Evolutionary conservation across 768 basidiomycete species (phyloP), one percentile per base, ranked within the genome.

Genomic region (Agrocybe pediades): DNA sequence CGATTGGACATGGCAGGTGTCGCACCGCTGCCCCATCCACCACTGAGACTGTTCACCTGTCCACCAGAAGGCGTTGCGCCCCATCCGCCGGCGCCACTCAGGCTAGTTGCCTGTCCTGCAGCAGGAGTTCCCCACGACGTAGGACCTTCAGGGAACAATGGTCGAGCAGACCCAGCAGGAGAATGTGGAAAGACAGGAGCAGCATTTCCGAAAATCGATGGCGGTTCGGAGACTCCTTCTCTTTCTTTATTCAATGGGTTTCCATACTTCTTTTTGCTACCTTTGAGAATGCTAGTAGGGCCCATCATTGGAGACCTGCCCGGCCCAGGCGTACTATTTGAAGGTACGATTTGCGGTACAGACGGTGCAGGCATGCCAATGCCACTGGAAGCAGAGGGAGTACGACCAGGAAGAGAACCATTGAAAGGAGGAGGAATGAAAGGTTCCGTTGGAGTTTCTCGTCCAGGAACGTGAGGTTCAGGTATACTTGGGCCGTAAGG

Each of bases 201-300:
- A 15, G 54, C 25, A 27, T 17, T 29, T 15, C 42, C 43, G 27
- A 47, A 46, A 6, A 46, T 23, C n/a, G 43, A 44, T 16, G n/a
- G 23, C 8, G 44, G 44, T 23, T 25, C 23, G 6, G 21, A 26
- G 4, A n/a, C 52, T 15, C 41, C 51, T 16, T 44, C n/a, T n/a
- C n/a, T 47, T 7, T 57, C 58, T 25, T 40, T 46, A 25, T 57
- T 56, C 23, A 61, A 29, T 27, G 65, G 65, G 41, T 66, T 66
- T 1, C 61, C 63, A 49, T 66, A 66, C 6, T 54, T 58, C n/a
- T 42, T 45, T 17, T 46, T 46, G 2, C 45, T 29, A 11, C 33
- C 29, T 15, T 30, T 30, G 8, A 30, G 7, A 15, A 30, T 30
- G 15, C 29, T 30, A 30, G 29, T 30, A 30, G 29, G 15, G 7